phyloP scores from a whole-genome alignment of 805 yeast species.

The Pichia nanzhaoensis region DNA sequence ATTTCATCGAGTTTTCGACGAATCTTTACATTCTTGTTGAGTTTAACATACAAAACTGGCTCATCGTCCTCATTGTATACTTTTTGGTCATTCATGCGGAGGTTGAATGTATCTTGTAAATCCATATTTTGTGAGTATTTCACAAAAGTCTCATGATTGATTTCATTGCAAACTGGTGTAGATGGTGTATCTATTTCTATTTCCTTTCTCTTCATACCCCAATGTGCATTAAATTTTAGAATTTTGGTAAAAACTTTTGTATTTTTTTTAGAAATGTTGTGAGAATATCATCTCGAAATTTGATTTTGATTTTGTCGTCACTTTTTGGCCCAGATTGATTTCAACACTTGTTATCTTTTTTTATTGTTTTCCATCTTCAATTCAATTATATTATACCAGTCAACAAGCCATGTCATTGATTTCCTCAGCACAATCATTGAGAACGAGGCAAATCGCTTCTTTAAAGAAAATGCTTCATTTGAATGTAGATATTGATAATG shows the following conservation, averaged over 20 bases:
- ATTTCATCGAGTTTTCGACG: slow-evolving; percentile 16
- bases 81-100: neutral
- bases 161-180: neutral
- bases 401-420: slow-evolving; percentile 16
- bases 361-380: neutral
- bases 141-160: neutral
- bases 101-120: neutral
- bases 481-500: slow-evolving; percentile 65
- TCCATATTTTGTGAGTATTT: slow-evolving; percentile 10
- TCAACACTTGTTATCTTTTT: neutral
- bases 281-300: too few species aligned
- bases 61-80: neutral
- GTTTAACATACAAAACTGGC: neutral
- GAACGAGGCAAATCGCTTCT: slow-evolving; percentile 29
- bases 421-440: slow-evolving; percentile 16
- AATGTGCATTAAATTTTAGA: too few species aligned
- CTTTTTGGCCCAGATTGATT: neutral
- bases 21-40: slow-evolving; percentile 22
- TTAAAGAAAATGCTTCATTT: slow-evolving; percentile 82
- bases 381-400: neutral
- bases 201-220: neutral
- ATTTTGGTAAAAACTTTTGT: too few species aligned
- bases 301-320: too few species aligned
- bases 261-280: too few species aligned
- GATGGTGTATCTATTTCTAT: neutral